phyloP scores from a whole-genome alignment of 768 basidiomycete genomes.

The Solioccasus polychromus region DNA sequence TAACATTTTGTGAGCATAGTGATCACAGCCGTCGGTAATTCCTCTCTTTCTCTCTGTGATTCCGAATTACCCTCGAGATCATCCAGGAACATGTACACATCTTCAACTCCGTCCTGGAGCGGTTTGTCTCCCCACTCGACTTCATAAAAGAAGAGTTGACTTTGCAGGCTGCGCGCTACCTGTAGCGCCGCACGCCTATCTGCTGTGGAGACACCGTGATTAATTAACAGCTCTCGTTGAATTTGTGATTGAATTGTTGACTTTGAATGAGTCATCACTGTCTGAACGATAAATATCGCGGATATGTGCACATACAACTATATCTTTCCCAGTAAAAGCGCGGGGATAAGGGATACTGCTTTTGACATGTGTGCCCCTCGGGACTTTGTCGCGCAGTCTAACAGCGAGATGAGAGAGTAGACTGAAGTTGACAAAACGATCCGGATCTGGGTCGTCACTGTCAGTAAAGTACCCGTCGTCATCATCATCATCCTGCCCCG shows the following conservation, averaged over 20 bases:
- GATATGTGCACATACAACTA: conserved; percentile 64
- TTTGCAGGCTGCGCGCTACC: conserved; percentile 87
- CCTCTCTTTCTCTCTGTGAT: conserved; percentile 54
- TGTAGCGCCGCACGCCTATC: conserved; percentile 83
- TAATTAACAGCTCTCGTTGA: conserved; percentile 75
- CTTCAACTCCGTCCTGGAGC: conserved; percentile 84
- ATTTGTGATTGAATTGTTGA: conserved; percentile 87
- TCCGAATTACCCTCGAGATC: conserved; percentile 70
- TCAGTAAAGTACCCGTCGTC: conserved; percentile 37
- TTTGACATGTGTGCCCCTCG: conserved; percentile 83
- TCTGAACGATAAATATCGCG: neutral
- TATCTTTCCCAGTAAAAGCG: conserved; percentile 92
- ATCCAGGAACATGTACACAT: conserved; percentile 91
- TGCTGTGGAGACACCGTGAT: conserved; percentile 68
- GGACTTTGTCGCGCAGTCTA: conserved; percentile 86
- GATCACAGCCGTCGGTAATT: conserved; percentile 87
- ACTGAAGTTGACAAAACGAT: conserved; percentile 83
- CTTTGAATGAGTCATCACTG: conserved; percentile 38
- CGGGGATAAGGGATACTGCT: conserved; percentile 88
- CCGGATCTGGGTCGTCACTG: conserved; percentile 63
- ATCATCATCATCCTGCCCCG: conserved; percentile 28
- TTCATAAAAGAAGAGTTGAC: conserved; percentile 93
- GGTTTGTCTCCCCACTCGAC: conserved; percentile 90
- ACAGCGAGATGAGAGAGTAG: conserved; percentile 87
- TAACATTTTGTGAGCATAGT: conserved; percentile 91